Conservation (phyloP, 2,329 filamentous ascomycete genomes). For the Epichloe typhina region DNA sequence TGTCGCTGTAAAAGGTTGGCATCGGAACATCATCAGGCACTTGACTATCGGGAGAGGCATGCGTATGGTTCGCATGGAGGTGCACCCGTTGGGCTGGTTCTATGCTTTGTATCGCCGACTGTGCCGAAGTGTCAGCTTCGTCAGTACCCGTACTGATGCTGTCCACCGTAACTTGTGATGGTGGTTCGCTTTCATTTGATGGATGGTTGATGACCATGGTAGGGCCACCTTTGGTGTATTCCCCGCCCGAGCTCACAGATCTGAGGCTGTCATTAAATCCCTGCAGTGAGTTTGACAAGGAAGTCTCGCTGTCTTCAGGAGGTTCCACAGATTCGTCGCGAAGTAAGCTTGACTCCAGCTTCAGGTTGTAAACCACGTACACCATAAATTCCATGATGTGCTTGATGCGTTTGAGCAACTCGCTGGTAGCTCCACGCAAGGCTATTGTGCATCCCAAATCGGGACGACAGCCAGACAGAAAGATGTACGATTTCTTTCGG, state of each 20-base stretch:
- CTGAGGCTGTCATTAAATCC: constrained; percentile 26
- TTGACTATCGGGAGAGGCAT: constrained; percentile 36
- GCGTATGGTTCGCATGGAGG: constrained; percentile 31
- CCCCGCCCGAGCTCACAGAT: constrained; percentile 21
- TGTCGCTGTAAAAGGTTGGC: constrained; percentile 87
- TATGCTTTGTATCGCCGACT: constrained; percentile 11
- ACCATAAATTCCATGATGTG: constrained; percentile 97
- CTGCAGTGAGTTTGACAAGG: constrained; percentile 26
- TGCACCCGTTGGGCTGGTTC: constrained; percentile 19
- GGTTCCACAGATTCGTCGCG: constrained; percentile 83
- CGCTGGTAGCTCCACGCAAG: constrained; percentile 64
- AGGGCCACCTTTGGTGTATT: constrained; percentile 16
- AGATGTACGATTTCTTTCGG: constrained; percentile 88
- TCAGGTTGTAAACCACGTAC: constrained; percentile 95
- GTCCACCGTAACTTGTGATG: constrained; percentile 20
- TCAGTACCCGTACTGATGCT: constrained; percentile 14
- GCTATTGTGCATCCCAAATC: constrained; percentile 92
- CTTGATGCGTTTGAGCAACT: constrained; percentile 67
- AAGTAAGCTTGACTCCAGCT: constrained; percentile 88
- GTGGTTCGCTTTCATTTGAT: constrained; percentile 24
- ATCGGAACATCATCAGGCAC: constrained; percentile 69
- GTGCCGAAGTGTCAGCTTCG: constrained; percentile 16
- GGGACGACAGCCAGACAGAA: constrained; percentile 77
- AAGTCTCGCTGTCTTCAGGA: constrained; percentile 44
- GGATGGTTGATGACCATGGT: constrained; percentile 22